Evolutionary conservation across 768 basidiomycete genomes (phyloP), one percentile per base, ranked within the genome.

Genomic region (Trichaptum fuscoviolaceum): DNA sequence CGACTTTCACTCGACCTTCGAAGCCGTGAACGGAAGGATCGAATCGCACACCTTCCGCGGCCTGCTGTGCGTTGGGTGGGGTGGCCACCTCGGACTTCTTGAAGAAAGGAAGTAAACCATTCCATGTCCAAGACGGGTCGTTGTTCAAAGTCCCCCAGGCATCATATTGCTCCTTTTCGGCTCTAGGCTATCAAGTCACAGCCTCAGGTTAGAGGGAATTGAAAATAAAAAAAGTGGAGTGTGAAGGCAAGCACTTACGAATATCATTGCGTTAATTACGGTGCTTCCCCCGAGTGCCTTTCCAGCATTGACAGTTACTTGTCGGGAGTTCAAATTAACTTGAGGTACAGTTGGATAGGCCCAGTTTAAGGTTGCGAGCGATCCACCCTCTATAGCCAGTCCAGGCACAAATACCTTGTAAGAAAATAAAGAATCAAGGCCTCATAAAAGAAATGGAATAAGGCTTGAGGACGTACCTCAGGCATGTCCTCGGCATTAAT

Each of bases 251-350:
- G 86, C 85, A 8, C 85, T 81, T 61, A 87, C 81, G 69, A 83
- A 77, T 77, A 87, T 89, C 81, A 90, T 82, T 7, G 82, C 83
- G 69, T 84, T 84, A 64, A 84, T 82, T 0, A 82, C 83, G 61
- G 80, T 69, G 9, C 70, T 67, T 1, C 76, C 76, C 15, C 75
- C 75, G 0, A 77, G 71, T 1, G 83, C 83, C 70, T 81, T 83
- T 30, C 90, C 90, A 36, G 85, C 80, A 7, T 88, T 84, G 84
- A 88, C 89, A 2, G 77, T 66, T 57, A 87, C 66, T 0, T 69
- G 70, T 34, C 85, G 79, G 64, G 80, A 79, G 34, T 73, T 75
- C 24, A 81, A 77, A 66, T 79, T 76, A 0, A 77, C 62, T 72
- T 89, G 87, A 1, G 81, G 73, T 5, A 78, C 76, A 18, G 85